A percentile compares a stretch with the other conserved stretches of the same genome.
These are phyloP conservation scores for Dipodascopsis uninucleata DNA, from an alignment of 805 yeast species.

Conservation along the genomic window DNA sequence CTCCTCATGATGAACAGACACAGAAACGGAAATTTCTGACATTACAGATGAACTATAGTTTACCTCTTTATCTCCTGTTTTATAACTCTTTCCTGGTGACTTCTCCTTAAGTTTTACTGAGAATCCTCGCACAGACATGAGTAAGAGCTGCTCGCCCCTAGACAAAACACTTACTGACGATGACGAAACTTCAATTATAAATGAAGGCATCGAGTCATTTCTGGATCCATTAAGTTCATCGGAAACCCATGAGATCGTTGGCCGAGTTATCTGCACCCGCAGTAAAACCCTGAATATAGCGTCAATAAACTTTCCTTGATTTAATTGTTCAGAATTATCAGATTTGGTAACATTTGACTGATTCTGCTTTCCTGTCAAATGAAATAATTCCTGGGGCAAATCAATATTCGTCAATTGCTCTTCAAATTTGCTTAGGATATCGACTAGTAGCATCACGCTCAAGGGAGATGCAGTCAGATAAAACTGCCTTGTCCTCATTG, in stretches of 20 bases:
- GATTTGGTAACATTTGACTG: neutral
- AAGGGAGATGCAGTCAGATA: conserved; percentile 16
- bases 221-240: conserved; percentile 13
- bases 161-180: no score
- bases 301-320: conserved; percentile 10
- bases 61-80: no score
- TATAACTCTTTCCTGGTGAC: no score
- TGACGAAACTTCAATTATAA: no score
- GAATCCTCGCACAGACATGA: no score
- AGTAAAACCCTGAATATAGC: conserved; percentile 11
- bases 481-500: conserved; percentile 7
- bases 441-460: conserved; percentile 21
- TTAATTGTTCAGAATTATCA: neutral
- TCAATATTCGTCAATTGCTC: conserved; percentile 18
- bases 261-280: conserved; percentile 11
- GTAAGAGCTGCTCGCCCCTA: no score
- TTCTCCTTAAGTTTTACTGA: no score
- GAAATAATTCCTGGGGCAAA: conserved; percentile 16
- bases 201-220: no score
- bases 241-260: conserved; percentile 16
- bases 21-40: conserved; percentile 13
- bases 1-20: conserved; percentile 11
- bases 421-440: conserved; percentile 21
- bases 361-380: conserved; percentile 4
- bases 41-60: conserved; percentile 14